phyloP scores from a whole-genome alignment of 2,329 filamentous ascomycete genomes.

The Fusarium sp. region DNA sequence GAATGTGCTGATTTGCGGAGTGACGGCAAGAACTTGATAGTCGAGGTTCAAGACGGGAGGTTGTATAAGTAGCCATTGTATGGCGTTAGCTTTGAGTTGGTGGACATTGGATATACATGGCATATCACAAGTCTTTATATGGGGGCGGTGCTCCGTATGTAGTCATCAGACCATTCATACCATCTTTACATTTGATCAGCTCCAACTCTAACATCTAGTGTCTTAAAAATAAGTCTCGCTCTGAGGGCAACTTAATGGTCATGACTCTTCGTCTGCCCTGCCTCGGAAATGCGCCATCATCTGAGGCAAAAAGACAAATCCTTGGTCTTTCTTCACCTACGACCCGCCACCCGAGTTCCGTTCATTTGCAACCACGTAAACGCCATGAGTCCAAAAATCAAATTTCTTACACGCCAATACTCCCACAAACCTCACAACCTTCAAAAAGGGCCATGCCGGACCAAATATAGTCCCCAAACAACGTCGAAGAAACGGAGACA shows the following conservation, averaged over 20 bases:
- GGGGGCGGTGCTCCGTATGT: not conserved
- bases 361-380: conserved; percentile 30
- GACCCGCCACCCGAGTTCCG: conserved; percentile 4
- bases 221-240: conserved; percentile 14
- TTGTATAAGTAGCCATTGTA: not conserved
- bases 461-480: conserved; percentile 37
- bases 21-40: not conserved
- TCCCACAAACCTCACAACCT: conserved; percentile 32
- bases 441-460: conserved; percentile 33
- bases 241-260: conserved; percentile 7
- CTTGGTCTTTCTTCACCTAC: conserved; percentile 27
- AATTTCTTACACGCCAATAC: conserved; percentile 44
- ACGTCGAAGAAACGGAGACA: conserved; percentile 28
- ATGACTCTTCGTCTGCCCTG: conserved; percentile 15
- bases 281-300: conserved; percentile 10
- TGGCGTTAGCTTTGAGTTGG: not conserved
- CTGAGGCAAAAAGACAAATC: conserved; percentile 8
- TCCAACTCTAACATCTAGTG: conserved; percentile 43
- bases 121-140: not conserved
- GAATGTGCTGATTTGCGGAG: not conserved
- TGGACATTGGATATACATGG: not conserved
- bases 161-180: conserved; percentile 24
- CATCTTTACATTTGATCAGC: conserved; percentile 40
- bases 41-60: not conserved
- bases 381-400: conserved; percentile 32